A percentile compares a stretch with the other conserved stretches of the same genome.
Conservation (phyloP, 2,329 filamentous ascomycete species). For the Cladosporium colombiae region DNA sequence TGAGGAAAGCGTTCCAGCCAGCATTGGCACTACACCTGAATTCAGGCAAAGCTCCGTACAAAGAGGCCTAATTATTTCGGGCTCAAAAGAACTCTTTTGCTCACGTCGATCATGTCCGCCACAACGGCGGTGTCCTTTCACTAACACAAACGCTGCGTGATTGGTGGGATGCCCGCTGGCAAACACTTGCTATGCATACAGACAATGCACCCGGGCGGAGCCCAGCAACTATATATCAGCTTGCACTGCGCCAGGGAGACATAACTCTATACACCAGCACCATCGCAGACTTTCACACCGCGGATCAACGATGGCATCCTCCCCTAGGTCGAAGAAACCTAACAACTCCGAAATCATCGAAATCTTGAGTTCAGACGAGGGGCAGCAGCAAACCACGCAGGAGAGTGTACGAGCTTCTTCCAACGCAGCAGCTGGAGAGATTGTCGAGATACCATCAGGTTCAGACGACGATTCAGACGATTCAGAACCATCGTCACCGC, state of each 20-base stretch:
- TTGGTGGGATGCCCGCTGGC: not conserved
- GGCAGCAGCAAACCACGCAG: not conserved
- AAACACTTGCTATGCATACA: not conserved
- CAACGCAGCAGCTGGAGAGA: no score
- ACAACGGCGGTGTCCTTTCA: not conserved
- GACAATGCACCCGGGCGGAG: not conserved
- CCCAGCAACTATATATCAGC: not conserved
- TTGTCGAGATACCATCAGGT: no score
- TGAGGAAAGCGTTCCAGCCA: not conserved
- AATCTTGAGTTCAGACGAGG: not conserved
- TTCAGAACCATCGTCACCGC: no score
- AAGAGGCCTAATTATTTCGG: no score
- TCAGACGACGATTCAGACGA: no score
- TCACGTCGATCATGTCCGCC: not conserved
- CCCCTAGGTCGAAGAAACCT: not conserved
- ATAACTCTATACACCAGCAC: not conserved
- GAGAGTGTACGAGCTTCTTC: no score
- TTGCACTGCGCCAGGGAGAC: not conserved
- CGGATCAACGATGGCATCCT: not conserved
- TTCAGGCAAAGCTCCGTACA: not conserved
- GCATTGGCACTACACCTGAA: not conserved
- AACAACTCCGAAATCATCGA: not conserved
- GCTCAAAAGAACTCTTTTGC: not conserved
- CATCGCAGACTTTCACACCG: not conserved
- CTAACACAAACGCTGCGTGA: not conserved